phyloP scores from a whole-genome alignment of 192 early-diverging fungal species.

The Chytriomyces sp. region DNA sequence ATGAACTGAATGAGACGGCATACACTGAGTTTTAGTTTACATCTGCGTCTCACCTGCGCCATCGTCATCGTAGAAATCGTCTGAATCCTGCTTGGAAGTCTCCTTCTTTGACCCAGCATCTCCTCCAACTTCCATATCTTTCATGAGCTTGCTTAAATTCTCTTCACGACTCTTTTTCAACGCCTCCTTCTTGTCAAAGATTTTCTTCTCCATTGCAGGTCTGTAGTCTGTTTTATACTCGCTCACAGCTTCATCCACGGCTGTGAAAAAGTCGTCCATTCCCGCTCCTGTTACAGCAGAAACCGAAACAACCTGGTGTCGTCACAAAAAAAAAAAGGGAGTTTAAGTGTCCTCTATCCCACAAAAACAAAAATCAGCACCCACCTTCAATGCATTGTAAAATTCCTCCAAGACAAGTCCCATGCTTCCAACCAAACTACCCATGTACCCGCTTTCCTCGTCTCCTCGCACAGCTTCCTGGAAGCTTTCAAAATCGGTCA shows the following conservation, averaged over 20 bases:
- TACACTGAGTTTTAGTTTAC: not conserved
- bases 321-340: not conserved
- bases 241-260: slow-evolving; percentile 75
- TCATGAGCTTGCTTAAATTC: slow-evolving; percentile 81
- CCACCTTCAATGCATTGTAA: slow-evolving; percentile 61
- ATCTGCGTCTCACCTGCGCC: not conserved
- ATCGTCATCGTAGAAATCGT: slow-evolving; percentile 28
- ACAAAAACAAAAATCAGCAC: slow-evolving; percentile 9
- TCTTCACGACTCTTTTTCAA: slow-evolving; percentile 70
- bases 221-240: slow-evolving; percentile 92
- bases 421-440: slow-evolving; percentile 91
- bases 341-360: not conserved
- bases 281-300: slow-evolving; percentile 91
- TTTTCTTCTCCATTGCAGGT: slow-evolving; percentile 78
- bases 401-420: slow-evolving; percentile 97
- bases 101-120: not conserved
- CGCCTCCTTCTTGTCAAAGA: slow-evolving; percentile 71
- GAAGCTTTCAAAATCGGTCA: slow-evolving; percentile 95
- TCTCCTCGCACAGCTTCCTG: slow-evolving; percentile 86
- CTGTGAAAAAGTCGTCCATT: slow-evolving; percentile 86
- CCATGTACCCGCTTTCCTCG: slow-evolving; percentile 78
- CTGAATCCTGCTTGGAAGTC: not conserved
- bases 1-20: not conserved
- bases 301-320: slow-evolving; percentile 76
- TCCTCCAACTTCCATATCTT: slow-evolving; percentile 77